Base-by-base conservation (phyloP, 1,284 basidiomycete genomes). In the Irpex lacteus region DNA sequence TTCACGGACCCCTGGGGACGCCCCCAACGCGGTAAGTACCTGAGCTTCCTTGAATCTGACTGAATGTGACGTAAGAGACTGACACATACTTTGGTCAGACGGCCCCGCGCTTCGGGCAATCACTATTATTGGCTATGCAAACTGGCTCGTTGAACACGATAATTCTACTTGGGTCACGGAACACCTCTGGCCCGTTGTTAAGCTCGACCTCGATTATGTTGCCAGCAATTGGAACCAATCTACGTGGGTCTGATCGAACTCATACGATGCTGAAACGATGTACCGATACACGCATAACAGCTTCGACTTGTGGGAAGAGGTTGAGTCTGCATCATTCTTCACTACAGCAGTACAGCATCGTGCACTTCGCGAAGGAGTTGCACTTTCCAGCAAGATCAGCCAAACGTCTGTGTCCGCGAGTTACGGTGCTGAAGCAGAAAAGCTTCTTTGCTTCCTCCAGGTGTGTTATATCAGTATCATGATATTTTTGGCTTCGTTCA, bases 41-140 rank as follows among this genome's bases (percentile, higher is more conserved):
- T 40, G 2, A 54, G 37, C 40, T 38, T 15, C 40, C 32, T 34
- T 34, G 32, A 34, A 34, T 34, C 32, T 34, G 32, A 34, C 32
- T 34, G 32, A 34, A 34, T 62, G n/a, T 40, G 18, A 26, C n/a
- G 34, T 61, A 11, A 26, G 6, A 19, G 40, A 47, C 40, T 47
- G 40, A 47, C n/a, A 59, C 52, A 52, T 26, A 53, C 21, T 36
- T 8, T 8, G 36, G 19, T 7, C 56, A 86, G 92, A 94, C 76
- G 87, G 91, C 0, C 90, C 91, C 34, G 88, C 91, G 11, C 78
- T 92, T 37, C 86, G 91, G 9, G 80, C 88, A 2, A 90, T 82
- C 7, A 80, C 89, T 15, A 74, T 91, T 66, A 89, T 89, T 66
- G 80, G 82, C 26, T 92, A 90, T 66, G 88, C 88, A 7, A 88